Percentiles rank a stretch among this genome's conserved stretches.
Evolutionary conservation across 1,139 yeast genomes (phyloP).

Genomic region (Scheffersomyces cryptocercus): DNA sequence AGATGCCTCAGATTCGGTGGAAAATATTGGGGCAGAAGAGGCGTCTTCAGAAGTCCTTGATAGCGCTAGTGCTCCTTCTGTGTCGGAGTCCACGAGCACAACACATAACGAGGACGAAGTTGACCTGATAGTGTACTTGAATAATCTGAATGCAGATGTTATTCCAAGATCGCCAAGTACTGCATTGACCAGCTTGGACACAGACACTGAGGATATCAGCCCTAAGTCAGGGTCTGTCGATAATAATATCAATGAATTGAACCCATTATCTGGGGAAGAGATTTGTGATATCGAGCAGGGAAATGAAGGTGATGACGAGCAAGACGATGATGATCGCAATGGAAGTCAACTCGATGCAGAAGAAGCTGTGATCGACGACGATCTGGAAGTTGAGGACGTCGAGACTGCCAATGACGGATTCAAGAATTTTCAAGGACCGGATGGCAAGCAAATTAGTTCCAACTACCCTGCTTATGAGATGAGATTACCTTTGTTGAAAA

Average conservation of each 20-base stretch:
- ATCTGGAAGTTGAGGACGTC: background rate
- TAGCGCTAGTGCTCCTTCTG: background rate
- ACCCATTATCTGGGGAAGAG: too few relatives aligned
- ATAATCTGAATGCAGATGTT: constrained; percentile 4
- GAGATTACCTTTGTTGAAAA: constrained; percentile 32
- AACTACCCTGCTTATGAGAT: constrained; percentile 22
- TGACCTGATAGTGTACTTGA: constrained; percentile 7
- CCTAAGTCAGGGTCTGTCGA: background rate
- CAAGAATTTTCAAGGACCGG: constrained; percentile 11
- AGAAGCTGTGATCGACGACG: background rate
- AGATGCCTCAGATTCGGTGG: background rate
- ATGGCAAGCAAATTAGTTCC: constrained; percentile 21
- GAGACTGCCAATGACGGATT: constrained; percentile 6
- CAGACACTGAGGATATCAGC: background rate
- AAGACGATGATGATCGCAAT: background rate
- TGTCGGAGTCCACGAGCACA: constrained; percentile 1
- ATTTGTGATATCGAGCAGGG: background rate
- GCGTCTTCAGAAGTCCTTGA: background rate
- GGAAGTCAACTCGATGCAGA: too few relatives aligned
- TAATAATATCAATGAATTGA: background rate
- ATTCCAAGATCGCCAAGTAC: constrained; percentile 7
- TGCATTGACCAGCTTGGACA: constrained; percentile 7
- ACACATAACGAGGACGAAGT: constrained; percentile 8
- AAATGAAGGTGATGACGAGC: background rate
- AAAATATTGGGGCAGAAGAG: background rate